Conservation (phyloP, 2,329 filamentous ascomycete genomes). For the Aspergillus viridinutans region DNA sequence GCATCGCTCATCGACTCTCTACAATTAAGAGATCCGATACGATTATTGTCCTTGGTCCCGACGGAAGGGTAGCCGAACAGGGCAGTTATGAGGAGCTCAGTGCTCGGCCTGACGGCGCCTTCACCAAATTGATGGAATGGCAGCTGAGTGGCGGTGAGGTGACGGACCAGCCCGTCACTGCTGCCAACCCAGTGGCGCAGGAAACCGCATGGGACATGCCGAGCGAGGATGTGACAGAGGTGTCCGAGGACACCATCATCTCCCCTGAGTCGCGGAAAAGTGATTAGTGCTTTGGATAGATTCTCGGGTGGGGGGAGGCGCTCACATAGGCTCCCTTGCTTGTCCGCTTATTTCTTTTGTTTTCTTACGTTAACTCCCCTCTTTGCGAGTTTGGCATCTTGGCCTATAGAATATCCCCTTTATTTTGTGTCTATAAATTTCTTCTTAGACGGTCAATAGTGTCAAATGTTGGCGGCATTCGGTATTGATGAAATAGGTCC, state of each 20-base stretch:
- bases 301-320: not conserved
- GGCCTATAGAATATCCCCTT: not conserved
- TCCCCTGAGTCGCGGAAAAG: not conserved
- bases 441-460: not conserved
- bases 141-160: slow-evolving; percentile 83
- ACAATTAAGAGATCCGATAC: slow-evolving; percentile 95
- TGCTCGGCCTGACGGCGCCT: slow-evolving; percentile 70
- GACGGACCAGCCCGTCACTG: slow-evolving; percentile 19
- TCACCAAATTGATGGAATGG: slow-evolving; percentile 97
- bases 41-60: slow-evolving; percentile 83
- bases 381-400: not conserved
- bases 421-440: not conserved
- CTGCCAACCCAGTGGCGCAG: slow-evolving; percentile 40
- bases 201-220: slow-evolving; percentile 49
- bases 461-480: not conserved
- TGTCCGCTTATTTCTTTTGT: slow-evolving; percentile 1
- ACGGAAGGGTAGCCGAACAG: slow-evolving; percentile 86
- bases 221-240: slow-evolving; percentile 32
- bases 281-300: not conserved
- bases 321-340: not conserved
- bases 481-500: not conserved
- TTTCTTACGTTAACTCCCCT: not conserved
- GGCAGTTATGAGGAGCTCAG: slow-evolving; percentile 78
- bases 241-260: slow-evolving; percentile 23
- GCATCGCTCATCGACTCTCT: slow-evolving; percentile 89